Percentiles rank a stretch among this genome's conserved stretches.
Conservation (phyloP, 1,139 yeast species). For the Hanseniaspora uvarum region DNA sequence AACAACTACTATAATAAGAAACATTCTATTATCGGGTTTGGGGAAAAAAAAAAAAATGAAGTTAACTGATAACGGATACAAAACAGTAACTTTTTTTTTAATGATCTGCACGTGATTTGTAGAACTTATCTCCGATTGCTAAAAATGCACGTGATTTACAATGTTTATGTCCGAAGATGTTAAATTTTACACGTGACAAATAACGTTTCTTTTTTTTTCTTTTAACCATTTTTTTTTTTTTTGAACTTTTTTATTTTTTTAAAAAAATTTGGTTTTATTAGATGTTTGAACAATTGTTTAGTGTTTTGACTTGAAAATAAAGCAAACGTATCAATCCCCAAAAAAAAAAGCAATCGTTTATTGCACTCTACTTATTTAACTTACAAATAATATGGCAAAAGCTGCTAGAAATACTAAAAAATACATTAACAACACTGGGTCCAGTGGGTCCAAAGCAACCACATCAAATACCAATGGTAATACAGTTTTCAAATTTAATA, state of each 20-base stretch:
- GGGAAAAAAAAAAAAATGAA: background rate
- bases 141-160: too few species aligned
- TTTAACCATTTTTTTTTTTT: background rate
- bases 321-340: too few species aligned
- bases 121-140: background rate
- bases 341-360: background rate
- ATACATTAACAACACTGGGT: conserved; percentile 24
- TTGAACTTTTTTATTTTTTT: background rate
- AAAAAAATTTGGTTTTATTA: background rate
- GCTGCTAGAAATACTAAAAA: conserved; percentile 13
- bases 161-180: background rate
- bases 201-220: background rate
- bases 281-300: background rate
- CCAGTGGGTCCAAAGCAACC: conserved; percentile 31
- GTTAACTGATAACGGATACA: background rate
- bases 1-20: background rate
- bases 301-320: too few species aligned
- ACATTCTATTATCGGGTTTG: too few species aligned
- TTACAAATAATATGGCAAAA: conserved; percentile 3
- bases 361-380: too few species aligned
- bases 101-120: background rate
- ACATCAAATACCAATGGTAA: conserved; percentile 34
- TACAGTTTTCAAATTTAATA: conserved; percentile 89
- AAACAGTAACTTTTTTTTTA: background rate
- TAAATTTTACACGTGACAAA: background rate